Base-by-base conservation (phyloP, 371 early-diverging fungal genomes). In the Mortierella sp. region DNA sequence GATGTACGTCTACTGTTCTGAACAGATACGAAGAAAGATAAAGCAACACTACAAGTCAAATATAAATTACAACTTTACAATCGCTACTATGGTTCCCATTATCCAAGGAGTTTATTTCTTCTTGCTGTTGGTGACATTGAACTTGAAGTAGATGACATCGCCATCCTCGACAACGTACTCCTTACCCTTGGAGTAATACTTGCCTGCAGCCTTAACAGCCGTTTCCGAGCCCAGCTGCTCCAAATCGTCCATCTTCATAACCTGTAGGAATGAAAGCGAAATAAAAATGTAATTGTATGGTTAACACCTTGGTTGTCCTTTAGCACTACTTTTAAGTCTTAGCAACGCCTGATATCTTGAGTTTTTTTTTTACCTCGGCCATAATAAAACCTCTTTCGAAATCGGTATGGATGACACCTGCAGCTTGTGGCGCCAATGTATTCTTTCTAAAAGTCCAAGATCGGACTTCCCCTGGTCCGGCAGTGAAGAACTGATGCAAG, bases 371-470 rank as follows among this genome's bases (percentile, higher is more conserved):
- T 21, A 98, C 92, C 87, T 99, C 99, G 31, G 97, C 99, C 90
- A 95, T 94, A 73, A 99, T 96, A 78, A 99, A 99, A 63, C 98
- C 93, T 71, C 90, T 85, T 75, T 96, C 97, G 80, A 99, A 99
- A 76, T 99, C 99, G 30, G 94, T 89, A 84, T 96, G 96, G 64
- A 96, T 95, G 52, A 95, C 95, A 63, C 96, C 94, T 17, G 99
- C 99, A 28, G 99, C 99, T 58, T 96, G 92, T 26, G 99, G 98
- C 28, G 98, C 98, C 80, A 93, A 94, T 7, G 93, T 93, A n/a
- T 70, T 66, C 56, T 92, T 93, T 61, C 97, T 87, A 57, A 96
- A 91, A 27, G 98, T 98, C 98, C 98, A 98, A 14, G 96, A 93
- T 60, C 97, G 89, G 21, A 97, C 97, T 83, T 99, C 99, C 67